Evolutionary conservation across 1,139 yeast species (phyloP), one percentile per base, ranked within the genome.

Genomic region (Yamadazyma friedrichii): DNA sequence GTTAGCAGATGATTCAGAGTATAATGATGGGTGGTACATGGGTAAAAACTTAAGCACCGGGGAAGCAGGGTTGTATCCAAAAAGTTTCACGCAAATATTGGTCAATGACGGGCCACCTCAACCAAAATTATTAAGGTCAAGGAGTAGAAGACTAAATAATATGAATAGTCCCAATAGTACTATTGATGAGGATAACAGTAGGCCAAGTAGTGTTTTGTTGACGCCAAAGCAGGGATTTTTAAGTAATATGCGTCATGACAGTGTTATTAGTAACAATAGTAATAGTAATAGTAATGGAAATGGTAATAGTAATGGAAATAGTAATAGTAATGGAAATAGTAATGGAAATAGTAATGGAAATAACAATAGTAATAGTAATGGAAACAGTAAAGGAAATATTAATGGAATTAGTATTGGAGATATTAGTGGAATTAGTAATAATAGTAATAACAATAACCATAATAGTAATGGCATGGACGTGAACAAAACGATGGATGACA

Each of bases 11-110:
- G 99, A 93, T 62, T 78, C 83, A 47, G 97, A 88, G 55, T 93
- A 86, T 62, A 86, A 88, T 51, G 99, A 93, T 61, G 98, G 98
- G n/a, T 93, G 99, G 99, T 93, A 84, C 56, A 70, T 70, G 84
- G 96, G 98, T 9, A 82, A 83, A 48, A 89, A 91, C 52, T 60
- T 87, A 41, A 58, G 76, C 36, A 82, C 91, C 0, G 77, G 78
- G 38, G 76, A 78, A 44, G 89, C 87, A 9, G 98, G 98, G 0
- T 68, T 93, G 35, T 93, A 88, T 57, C 98, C 98, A 9, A 86
- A 84, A 55, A 79, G 88, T 10, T 93, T 91, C 58, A 87, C 94
- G 1, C 82, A 79, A 52, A 54, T 71, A 4, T 57, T 69, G 31
- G 53, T 44, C 9, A 52, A 49, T 20, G 58, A 56, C 27, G 48